phyloP scores from a whole-genome alignment of 495 filamentous ascomycete genomes.

The Trichoderma asperelloides region DNA sequence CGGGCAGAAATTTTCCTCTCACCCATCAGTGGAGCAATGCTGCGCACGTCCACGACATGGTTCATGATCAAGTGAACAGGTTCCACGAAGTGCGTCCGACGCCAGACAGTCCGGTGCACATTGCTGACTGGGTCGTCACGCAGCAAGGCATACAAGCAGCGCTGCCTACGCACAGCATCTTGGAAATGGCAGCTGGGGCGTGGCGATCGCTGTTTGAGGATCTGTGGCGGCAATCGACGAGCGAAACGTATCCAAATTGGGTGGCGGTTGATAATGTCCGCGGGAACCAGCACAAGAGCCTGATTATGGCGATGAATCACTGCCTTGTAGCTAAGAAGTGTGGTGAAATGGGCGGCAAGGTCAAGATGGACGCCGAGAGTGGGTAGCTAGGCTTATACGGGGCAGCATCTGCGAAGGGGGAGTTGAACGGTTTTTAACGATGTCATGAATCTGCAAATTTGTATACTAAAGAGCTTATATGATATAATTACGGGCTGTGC shows the following conservation, averaged over 20 bases:
- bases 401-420: no score
- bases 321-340: conserved; percentile 7
- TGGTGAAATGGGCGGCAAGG: neutral
- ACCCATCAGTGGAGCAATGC: neutral
- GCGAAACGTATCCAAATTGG: conserved; percentile 6
- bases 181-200: neutral
- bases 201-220: neutral
- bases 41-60: neutral
- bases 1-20: neutral
- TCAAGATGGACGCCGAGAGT: neutral
- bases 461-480: no score
- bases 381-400: neutral
- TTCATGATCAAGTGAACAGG: neutral
- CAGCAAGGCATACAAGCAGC: neutral
- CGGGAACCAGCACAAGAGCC: neutral
- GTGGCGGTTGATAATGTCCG: neutral
- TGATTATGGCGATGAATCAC: neutral
- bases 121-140: neutral
- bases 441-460: no score
- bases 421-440: no score
- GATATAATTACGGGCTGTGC: no score
- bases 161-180: neutral
- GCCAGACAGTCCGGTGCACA: neutral
- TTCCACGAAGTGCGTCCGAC: neutral
- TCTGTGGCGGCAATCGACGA: neutral